Conservation (phyloP, 345 rosid genomes). For the Durio zibethinus region DNA sequence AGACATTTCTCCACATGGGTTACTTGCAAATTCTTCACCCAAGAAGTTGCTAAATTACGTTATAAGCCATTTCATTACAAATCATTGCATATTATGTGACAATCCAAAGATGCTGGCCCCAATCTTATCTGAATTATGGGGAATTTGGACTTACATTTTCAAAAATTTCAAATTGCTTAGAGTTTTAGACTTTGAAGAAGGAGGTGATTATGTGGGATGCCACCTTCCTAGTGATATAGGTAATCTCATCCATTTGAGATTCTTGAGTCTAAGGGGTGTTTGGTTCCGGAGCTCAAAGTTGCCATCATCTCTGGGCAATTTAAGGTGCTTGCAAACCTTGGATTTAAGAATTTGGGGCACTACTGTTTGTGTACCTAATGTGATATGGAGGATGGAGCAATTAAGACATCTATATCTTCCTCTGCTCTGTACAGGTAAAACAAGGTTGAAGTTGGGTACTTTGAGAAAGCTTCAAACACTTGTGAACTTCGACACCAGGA, state of each 20-base stretch:
- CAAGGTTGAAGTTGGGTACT: not conserved
- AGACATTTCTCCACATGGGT: no score
- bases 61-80: no score
- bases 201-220: not conserved
- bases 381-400: constrained; percentile 4
- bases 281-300: not conserved
- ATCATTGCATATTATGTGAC: no score
- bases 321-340: constrained; percentile 27
- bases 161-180: no score
- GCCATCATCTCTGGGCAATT: constrained; percentile 29
- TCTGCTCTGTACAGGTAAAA: not conserved
- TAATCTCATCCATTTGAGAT: constrained; percentile 33
- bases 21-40: no score
- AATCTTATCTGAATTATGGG: no score
- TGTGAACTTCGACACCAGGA: not conserved
- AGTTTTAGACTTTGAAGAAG: no score
- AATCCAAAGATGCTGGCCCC: no score
- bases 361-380: not conserved
- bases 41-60: no score
- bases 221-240: no score
- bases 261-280: constrained; percentile 15
- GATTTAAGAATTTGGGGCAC: not conserved
- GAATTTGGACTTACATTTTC: no score
- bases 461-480: not conserved
- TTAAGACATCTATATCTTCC: constrained; percentile 9